Conservation (phyloP, 495 filamentous ascomycete genomes). For the Amphirosellinia nigrospora region DNA sequence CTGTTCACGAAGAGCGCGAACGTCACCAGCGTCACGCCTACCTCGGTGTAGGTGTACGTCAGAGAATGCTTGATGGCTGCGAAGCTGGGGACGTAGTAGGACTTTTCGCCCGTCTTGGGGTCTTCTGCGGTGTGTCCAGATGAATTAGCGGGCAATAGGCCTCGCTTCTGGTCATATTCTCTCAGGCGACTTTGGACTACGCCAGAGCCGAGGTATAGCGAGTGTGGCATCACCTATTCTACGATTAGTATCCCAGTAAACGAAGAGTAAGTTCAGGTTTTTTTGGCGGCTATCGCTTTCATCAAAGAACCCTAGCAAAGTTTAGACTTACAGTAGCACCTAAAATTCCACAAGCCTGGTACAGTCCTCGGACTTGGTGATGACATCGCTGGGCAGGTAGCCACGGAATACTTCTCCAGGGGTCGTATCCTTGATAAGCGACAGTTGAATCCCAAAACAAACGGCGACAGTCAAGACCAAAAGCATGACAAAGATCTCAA, state of each 20-base stretch:
- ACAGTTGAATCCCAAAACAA: conserved; percentile 91
- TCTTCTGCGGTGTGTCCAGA: conserved; percentile 36
- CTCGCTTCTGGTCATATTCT: conserved; percentile 72
- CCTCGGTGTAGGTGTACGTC: conserved; percentile 78
- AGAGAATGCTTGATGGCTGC: conserved; percentile 79
- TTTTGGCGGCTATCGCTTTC: background rate
- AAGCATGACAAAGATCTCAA: conserved; percentile 80
- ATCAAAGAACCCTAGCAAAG: background rate
- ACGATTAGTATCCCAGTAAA: background rate
- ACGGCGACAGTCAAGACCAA: conserved; percentile 84
- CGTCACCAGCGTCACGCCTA: conserved; percentile 80
- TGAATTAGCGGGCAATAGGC: conserved; percentile 54
- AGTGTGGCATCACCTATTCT: conserved; percentile 79
- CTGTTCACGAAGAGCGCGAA: conserved; percentile 95
- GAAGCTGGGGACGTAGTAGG: conserved; percentile 76
- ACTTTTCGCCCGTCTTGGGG: conserved; percentile 48
- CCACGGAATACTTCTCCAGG: conserved; percentile 81
- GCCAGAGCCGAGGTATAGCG: conserved; percentile 86
- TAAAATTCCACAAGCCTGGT: conserved; percentile 90
- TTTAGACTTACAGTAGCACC: conserved; percentile 70
- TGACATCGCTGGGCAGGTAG: conserved; percentile 77
- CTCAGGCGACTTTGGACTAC: conserved; percentile 83
- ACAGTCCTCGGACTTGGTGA: conserved; percentile 72
- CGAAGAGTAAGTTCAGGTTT: no score
- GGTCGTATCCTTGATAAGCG: conserved; percentile 70